Percentiles rank a stretch among this genome's conserved stretches.
Evolutionary conservation across 176 grass and related monocot genomes (phyloP).

Genomic region (Rhipidocladum racemiflorum): DNA sequence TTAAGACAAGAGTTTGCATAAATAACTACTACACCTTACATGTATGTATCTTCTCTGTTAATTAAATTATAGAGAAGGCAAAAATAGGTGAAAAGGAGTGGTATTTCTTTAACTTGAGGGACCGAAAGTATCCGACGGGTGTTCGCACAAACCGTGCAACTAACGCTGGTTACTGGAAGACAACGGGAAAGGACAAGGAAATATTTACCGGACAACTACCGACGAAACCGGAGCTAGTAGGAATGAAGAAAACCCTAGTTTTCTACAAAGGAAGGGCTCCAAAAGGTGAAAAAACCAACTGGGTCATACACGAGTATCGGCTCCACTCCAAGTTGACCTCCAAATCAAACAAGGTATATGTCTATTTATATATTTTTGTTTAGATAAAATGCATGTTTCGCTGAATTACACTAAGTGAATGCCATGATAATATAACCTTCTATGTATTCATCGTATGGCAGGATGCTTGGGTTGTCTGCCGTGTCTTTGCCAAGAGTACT

Average conservation of each 20-base stretch:
- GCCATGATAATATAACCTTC: background rate
- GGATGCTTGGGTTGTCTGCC: conserved; percentile 87
- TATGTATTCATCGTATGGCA: background rate
- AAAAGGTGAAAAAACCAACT: conserved; percentile 80
- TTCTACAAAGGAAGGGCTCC: conserved; percentile 97
- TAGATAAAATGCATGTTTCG: background rate
- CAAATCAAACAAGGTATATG: conserved; percentile 72
- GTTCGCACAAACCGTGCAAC: conserved; percentile 83
- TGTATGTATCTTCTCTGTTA: background rate
- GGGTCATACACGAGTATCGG: conserved; percentile 92
- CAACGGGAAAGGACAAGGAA: conserved; percentile 78
- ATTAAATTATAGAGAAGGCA: conserved; percentile 51
- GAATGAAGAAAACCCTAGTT: conserved; percentile 92
- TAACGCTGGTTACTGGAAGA: conserved; percentile 82
- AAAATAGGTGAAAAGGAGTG: conserved; percentile 94
- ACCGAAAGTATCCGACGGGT: conserved; percentile 79
- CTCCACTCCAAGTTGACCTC: conserved; percentile 43
- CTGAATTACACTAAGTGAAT: background rate
- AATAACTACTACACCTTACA: background rate
- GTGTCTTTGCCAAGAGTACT: conserved; percentile 65
- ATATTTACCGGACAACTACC: conserved; percentile 48
- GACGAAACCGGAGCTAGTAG: conserved; percentile 35
- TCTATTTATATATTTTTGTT: background rate
- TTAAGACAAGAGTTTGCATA: background rate
- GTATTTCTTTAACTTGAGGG: conserved; percentile 84